A percentile compares a stretch with the other conserved stretches of the same genome.
Conservation (phyloP, 768 basidiomycete species). For the Leucogyrophana mollusca region DNA sequence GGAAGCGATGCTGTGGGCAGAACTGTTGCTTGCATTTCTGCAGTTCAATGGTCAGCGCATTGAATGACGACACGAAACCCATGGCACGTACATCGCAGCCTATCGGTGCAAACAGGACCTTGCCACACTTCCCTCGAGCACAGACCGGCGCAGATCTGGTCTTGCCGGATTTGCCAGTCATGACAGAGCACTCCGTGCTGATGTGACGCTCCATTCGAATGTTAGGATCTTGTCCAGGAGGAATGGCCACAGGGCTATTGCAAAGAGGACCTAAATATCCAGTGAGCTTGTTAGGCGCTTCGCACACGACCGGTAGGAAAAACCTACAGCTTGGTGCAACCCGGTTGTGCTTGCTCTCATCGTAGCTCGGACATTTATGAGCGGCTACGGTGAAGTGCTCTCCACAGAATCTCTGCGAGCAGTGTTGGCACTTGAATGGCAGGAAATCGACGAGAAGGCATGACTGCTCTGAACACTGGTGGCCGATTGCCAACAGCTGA, state of each 20-base stretch:
- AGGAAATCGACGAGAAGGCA: constrained; percentile 81
- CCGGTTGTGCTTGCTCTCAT: constrained; percentile 71
- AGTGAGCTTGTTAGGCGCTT: no score
- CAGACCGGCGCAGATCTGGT: constrained; percentile 54
- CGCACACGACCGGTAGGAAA: constrained; percentile 10
- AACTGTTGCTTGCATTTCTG: constrained; percentile 73
- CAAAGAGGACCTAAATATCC: constrained; percentile 65
- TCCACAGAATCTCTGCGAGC: constrained; percentile 65
- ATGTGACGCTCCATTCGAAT: constrained; percentile 79
- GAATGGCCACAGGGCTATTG: constrained; percentile 59
- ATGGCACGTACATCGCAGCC: constrained; percentile 60
- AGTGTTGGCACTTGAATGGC: constrained; percentile 86
- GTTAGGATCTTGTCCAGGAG: constrained; percentile 71
- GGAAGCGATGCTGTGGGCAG: constrained; percentile 79
- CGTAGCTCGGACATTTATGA: constrained; percentile 70
- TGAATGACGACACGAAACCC: constrained; percentile 1
- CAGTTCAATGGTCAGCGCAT: neutral
- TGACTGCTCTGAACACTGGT: constrained; percentile 64
- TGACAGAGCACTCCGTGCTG: constrained; percentile 59
- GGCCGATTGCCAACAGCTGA: constrained; percentile 64
- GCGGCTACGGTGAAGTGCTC: constrained; percentile 73
- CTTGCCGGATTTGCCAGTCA: constrained; percentile 58
- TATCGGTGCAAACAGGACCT: constrained; percentile 74
- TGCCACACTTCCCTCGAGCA: constrained; percentile 62
- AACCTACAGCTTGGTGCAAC: constrained; percentile 73